phyloP scores from a whole-genome alignment of 148 eudicot genomes.

The Drosera capensis region DNA sequence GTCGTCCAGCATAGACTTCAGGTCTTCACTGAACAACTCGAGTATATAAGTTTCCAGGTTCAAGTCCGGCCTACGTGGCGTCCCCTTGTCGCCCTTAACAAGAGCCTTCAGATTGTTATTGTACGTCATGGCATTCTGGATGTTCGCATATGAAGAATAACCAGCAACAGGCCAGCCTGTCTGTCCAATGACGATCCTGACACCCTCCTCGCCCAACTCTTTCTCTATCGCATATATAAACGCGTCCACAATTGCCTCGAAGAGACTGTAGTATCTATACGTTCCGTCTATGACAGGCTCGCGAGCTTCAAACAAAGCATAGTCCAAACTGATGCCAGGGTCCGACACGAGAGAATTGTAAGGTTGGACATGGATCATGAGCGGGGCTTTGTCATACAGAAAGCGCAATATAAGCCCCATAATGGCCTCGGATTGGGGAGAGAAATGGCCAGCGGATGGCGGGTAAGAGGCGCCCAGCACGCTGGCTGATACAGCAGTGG shows the following conservation, averaged over 20 bases:
- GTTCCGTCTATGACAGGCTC: constrained; percentile 15
- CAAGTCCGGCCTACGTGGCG: constrained; percentile 16
- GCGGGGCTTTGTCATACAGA: constrained; percentile 9
- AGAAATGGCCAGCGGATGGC: constrained; percentile 10
- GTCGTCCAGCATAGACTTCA: constrained; percentile 21
- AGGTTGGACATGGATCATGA: constrained; percentile 13
- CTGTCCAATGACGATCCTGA: constrained; percentile 12
- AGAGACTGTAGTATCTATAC: constrained; percentile 10
- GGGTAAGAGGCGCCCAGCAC: constrained; percentile 7
- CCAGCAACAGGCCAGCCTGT: constrained; percentile 34
- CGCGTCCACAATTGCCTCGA: constrained; percentile 30
- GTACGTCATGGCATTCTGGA: constrained; percentile 9
- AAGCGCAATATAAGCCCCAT: not conserved
- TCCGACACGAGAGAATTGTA: constrained; percentile 2
- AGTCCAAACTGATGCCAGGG: constrained; percentile 6
- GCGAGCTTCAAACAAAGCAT: constrained; percentile 7
- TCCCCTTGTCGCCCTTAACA: constrained; percentile 6
- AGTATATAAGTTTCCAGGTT: constrained; percentile 23
- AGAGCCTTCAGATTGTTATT: constrained; percentile 10
- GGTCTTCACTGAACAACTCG: constrained; percentile 30
- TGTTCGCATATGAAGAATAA: constrained; percentile 10
- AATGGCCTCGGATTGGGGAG: not conserved
- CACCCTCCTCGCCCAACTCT: constrained; percentile 1
- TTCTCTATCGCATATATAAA: constrained; percentile 14
- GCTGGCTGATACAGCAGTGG: constrained; percentile 3